Evolutionary conservation across 2,329 filamentous ascomycete species (phyloP).

Genomic region (Phialemonium atrogriseum): DNA sequence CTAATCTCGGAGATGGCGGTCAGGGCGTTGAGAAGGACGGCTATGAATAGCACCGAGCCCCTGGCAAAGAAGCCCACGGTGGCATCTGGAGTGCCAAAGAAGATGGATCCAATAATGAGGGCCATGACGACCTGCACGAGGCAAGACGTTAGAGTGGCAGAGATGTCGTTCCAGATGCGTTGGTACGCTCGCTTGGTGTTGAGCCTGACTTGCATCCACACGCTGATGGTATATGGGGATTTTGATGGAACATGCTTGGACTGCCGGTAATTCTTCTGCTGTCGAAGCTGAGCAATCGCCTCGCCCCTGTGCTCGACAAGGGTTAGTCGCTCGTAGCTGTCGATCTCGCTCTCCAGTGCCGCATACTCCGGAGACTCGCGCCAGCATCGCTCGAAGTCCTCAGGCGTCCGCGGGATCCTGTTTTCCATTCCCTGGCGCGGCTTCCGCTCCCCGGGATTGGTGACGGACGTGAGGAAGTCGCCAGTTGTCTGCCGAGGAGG

Average conservation of each 20-base stretch:
- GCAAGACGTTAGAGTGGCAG: conserved; percentile 36
- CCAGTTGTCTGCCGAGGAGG: conserved; percentile 58
- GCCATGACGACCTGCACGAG: conserved; percentile 45
- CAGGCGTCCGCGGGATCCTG: conserved; percentile 56
- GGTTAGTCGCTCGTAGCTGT: conserved; percentile 34
- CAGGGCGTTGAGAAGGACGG: conserved; percentile 47
- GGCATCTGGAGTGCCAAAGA: conserved; percentile 39
- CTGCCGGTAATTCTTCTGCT: conserved; percentile 41
- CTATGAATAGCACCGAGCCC: conserved; percentile 52
- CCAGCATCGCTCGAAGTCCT: conserved; percentile 54
- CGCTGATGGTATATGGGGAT: conserved; percentile 49
- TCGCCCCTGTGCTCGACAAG: conserved; percentile 16
- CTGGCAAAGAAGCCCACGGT: conserved; percentile 44
- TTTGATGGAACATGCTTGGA: conserved; percentile 42
- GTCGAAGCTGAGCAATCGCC: conserved; percentile 29
- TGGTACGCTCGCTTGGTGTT: conserved; percentile 44
- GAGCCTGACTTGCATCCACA: conserved; percentile 44
- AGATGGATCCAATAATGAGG: conserved; percentile 54
- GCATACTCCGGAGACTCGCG: conserved; percentile 34
- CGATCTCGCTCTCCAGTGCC: conserved; percentile 37
- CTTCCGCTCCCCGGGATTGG: conserved; percentile 52
- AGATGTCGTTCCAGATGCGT: conserved; percentile 42
- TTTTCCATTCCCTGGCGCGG: conserved; percentile 49
- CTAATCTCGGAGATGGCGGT: conserved; percentile 47
- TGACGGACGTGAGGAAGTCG: conserved; percentile 63